Percentiles rank a stretch among this genome's conserved stretches.
These are phyloP conservation scores for Hyphopichia burtonii DNA, from an alignment of 1,139 yeast species.

Conservation along the genomic window DNA sequence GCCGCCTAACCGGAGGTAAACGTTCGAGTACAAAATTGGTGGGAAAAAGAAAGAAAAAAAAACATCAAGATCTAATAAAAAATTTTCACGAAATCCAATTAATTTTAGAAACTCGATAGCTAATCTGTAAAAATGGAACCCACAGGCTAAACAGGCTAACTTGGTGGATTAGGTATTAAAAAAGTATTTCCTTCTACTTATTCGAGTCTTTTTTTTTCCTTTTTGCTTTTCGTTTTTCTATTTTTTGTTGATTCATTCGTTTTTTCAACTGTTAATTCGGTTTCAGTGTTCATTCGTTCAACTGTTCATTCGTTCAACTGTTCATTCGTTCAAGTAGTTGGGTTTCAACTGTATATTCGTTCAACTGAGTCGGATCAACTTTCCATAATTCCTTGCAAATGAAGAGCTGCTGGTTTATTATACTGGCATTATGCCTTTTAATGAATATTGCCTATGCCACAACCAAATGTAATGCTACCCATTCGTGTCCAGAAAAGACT, in stretches of 20 bases:
- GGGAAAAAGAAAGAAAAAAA: background rate
- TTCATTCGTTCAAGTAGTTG: too few relatives aligned
- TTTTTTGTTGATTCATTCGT: too few relatives aligned
- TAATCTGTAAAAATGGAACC: background rate
- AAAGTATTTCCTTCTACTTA: too few relatives aligned
- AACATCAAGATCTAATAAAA: background rate
- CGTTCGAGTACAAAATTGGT: background rate
- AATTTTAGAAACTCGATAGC: background rate
- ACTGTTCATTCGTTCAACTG: too few relatives aligned
- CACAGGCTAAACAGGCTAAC: too few relatives aligned
- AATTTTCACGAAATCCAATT: background rate
- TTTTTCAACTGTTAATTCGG: too few relatives aligned
- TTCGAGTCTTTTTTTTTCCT: background rate
- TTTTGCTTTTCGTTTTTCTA: background rate
- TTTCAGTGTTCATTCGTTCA: too few relatives aligned
- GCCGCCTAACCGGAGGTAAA: background rate
- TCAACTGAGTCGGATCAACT: too few relatives aligned
- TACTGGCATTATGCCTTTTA: slow-evolving; percentile 4
- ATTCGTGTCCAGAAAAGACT: slow-evolving; percentile 62
- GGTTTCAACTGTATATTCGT: too few relatives aligned
- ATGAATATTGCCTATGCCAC: slow-evolving; percentile 15
- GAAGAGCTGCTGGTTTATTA: background rate
- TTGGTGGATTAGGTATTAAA: too few relatives aligned
- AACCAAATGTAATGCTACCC: slow-evolving; percentile 44
- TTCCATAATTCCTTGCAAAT: background rate